phyloP scores from a whole-genome alignment of 108 stramenopile species.

The Craspedostauros australis region DNA sequence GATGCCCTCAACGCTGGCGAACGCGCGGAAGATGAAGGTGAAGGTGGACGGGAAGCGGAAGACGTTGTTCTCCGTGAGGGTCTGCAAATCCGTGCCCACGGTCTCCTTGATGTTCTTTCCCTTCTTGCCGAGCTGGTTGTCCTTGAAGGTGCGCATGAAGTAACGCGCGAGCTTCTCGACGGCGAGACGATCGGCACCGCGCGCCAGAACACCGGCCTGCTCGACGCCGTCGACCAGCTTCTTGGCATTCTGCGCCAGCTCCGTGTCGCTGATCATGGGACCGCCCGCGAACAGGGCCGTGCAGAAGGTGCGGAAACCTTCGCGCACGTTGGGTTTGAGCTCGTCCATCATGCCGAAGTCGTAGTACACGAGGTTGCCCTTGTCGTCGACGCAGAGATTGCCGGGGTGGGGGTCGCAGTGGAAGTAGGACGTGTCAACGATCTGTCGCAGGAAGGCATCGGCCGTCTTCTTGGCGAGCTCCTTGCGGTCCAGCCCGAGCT shows the following conservation, averaged over 20 bases:
- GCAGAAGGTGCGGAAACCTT: constrained; percentile 83
- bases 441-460: constrained; percentile 89
- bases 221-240: constrained; percentile 92
- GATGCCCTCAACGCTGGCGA: constrained; percentile 96
- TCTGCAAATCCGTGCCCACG: constrained; percentile 77
- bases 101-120: constrained; percentile 77
- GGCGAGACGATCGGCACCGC: constrained; percentile 89
- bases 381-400: constrained; percentile 66
- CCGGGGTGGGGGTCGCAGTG: constrained; percentile 33
- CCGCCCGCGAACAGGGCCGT: constrained; percentile 85
- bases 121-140: constrained; percentile 80
- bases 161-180: constrained; percentile 93
- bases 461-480: constrained; percentile 85
- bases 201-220: constrained; percentile 86
- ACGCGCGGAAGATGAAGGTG: constrained; percentile 95
- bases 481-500: constrained; percentile 70
- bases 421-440: constrained; percentile 71
- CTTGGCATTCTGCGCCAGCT: constrained; percentile 82
- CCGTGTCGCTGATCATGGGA: constrained; percentile 63
- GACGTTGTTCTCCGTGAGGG: constrained; percentile 77
- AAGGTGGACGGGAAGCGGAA: constrained; percentile 95
- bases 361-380: constrained; percentile 89
- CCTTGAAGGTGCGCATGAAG: constrained; percentile 92
- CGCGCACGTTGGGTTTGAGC: constrained; percentile 67
- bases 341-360: constrained; percentile 98